phyloP scores from a whole-genome alignment of 768 basidiomycete species.

The Mycena polygramma region DNA sequence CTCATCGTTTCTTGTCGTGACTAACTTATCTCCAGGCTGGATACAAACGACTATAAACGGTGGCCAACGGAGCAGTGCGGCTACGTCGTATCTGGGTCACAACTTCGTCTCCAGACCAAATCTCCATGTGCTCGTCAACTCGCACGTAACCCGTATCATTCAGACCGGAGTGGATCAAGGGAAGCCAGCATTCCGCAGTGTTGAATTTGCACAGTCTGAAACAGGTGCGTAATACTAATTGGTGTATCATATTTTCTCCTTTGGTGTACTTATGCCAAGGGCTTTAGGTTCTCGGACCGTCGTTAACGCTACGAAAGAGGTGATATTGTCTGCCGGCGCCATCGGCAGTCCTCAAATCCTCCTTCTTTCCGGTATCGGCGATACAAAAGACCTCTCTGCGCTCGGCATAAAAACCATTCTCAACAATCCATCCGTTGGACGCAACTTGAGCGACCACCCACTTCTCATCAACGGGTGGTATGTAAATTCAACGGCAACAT shows the following conservation, averaged over 20 bases:
- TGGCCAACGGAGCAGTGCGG: conserved; percentile 42
- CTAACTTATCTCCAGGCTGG: conserved; percentile 34
- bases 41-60: conserved; percentile 40
- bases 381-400: conserved; percentile 16
- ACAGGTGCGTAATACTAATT: conserved; percentile 5
- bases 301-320: conserved; percentile 42
- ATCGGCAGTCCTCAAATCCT: conserved; percentile 45
- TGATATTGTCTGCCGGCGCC: conserved; percentile 47
- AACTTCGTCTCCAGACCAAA: conserved; percentile 42
- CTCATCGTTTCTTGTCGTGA: neutral
- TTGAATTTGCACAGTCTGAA: conserved; percentile 17
- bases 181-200: conserved; percentile 14
- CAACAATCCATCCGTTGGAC: conserved; percentile 40
- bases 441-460: conserved; percentile 39
- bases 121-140: conserved; percentile 42
- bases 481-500: conserved; percentile 39
- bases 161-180: conserved; percentile 15
- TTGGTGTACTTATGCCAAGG: no score
- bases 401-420: conserved; percentile 37
- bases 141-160: conserved; percentile 39
- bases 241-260: neutral
- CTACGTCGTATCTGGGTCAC: conserved; percentile 44
- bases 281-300: conserved; percentile 13
- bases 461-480: conserved; percentile 23
- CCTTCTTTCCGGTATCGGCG: conserved; percentile 42